Conservation (phyloP, 345 rosid genomes). For the Euphorbia pulcherrima region DNA sequence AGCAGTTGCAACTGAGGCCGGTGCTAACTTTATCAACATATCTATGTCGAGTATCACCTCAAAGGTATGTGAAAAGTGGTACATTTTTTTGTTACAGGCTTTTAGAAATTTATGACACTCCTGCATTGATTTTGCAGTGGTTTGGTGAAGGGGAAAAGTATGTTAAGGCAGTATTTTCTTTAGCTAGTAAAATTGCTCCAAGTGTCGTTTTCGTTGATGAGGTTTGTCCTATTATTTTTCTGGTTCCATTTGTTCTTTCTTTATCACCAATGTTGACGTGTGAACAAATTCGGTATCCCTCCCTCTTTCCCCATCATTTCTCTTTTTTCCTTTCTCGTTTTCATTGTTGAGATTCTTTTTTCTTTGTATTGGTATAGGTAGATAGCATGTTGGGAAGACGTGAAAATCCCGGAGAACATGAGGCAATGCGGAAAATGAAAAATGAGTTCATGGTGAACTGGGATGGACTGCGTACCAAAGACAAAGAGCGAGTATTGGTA, state of each 20-base stretch:
- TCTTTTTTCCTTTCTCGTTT: neutral
- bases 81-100: slow-evolving; percentile 5
- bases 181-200: slow-evolving; percentile 97
- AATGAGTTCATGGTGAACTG: slow-evolving; percentile 98
- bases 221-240: slow-evolving; percentile 43
- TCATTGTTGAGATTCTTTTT: neutral
- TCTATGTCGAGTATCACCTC: slow-evolving; percentile 99
- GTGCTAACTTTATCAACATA: slow-evolving; percentile 96
- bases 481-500: slow-evolving; percentile 88
- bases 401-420: slow-evolving; percentile 98
- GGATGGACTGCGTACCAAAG: slow-evolving; percentile 97
- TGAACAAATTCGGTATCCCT: no score
- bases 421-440: slow-evolving; percentile 99
- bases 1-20: slow-evolving; percentile 99
- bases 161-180: slow-evolving; percentile 95
- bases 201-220: slow-evolving; percentile 96
- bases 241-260: neutral
- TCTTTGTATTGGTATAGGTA: slow-evolving; percentile 44
- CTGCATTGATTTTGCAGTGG: slow-evolving; percentile 62
- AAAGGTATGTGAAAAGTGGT: slow-evolving; percentile 45
- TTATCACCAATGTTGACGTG: neutral
- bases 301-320: neutral
- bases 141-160: slow-evolving; percentile 99
- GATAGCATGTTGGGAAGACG: slow-evolving; percentile 99
- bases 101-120: slow-evolving; percentile 6